These are phyloP conservation scores for Malassezia yamatoensis DNA, from an alignment of 1,284 basidiomycete genomes.

Conservation along the genomic window DNA sequence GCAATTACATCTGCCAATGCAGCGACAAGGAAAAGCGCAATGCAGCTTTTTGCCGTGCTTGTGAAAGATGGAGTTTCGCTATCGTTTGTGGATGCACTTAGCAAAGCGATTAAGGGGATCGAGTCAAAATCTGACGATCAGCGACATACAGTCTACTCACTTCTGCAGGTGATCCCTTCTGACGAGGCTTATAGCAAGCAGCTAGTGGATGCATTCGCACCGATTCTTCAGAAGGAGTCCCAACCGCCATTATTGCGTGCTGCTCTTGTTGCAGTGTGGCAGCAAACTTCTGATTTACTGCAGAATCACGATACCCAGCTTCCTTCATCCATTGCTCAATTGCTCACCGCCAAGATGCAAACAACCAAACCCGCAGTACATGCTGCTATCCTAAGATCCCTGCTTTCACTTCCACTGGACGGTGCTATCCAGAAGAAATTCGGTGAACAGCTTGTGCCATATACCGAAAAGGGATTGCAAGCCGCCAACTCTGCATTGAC, in stretches of 20 bases:
- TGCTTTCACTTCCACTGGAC: background rate
- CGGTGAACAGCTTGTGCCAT: conserved; percentile 17
- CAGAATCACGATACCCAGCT: background rate
- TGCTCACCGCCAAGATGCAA: conserved; percentile 18
- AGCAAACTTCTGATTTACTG: conserved; percentile 9
- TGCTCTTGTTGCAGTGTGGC: conserved; percentile 23
- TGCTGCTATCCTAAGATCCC: conserved; percentile 20
- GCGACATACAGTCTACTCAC: conserved; percentile 1
- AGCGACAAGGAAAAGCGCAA: conserved; percentile 18
- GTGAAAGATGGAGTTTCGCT: conserved; percentile 16
- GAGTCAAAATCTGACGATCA: conserved; percentile 14
- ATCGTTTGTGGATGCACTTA: conserved; percentile 17
- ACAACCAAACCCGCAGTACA: conserved; percentile 29
- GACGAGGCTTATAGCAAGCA: conserved; percentile 8
- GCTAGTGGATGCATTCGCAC: conserved; percentile 27
- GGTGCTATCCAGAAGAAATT: conserved; percentile 18
- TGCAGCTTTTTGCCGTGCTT: background rate
- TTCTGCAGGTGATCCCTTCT: background rate
- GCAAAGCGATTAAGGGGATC: conserved; percentile 1
- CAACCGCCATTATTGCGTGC: conserved; percentile 31
- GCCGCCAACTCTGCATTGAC: conserved; percentile 33
- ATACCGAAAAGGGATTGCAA: background rate
- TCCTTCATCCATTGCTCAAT: conserved; percentile 17
- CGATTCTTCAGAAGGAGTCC: conserved; percentile 33
- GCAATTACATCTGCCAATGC: conserved; percentile 28